Evolutionary conservation across 2,329 filamentous ascomycete genomes (phyloP).

Genomic region (Chrysosphaeria jannelii): DNA sequence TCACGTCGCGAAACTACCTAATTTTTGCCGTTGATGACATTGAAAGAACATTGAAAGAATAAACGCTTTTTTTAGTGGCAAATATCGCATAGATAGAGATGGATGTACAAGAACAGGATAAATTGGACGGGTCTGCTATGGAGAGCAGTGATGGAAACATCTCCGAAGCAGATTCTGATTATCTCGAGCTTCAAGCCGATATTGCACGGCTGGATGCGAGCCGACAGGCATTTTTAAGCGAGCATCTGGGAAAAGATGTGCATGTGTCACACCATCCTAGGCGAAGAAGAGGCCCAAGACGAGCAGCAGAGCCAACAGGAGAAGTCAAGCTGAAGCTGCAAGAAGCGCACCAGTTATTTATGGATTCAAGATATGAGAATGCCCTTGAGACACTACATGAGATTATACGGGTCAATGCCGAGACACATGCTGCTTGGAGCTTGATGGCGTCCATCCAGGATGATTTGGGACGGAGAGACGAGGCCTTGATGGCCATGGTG

Average conservation of each 20-base stretch:
- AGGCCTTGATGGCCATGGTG: slow-evolving; percentile 26
- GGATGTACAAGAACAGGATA: no score
- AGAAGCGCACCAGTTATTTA: slow-evolving; percentile 35
- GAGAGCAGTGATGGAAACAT: no score
- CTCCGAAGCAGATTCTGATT: slow-evolving; percentile 13
- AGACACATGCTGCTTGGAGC: slow-evolving; percentile 34
- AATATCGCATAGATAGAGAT: no score
- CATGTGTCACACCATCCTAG: slow-evolving; percentile 1
- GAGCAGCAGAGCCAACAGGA: slow-evolving; percentile 34
- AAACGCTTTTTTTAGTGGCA: no score
- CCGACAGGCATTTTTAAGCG: slow-evolving; percentile 9
- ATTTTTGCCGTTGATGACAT: no score
- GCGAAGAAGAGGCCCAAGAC: slow-evolving; percentile 17
- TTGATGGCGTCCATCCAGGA: slow-evolving; percentile 28
- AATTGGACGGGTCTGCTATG: no score
- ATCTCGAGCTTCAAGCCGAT: slow-evolving; percentile 11
- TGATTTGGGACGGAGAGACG: slow-evolving; percentile 24
- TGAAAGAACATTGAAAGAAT: no score
- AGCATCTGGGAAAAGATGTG: slow-evolving; percentile 7
- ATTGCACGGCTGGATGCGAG: slow-evolving; percentile 11
- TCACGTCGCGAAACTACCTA: no score
- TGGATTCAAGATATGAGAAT: slow-evolving; percentile 26
- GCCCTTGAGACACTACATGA: slow-evolving; percentile 28
- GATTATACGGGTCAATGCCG: slow-evolving; percentile 36
- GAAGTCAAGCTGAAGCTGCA: slow-evolving; percentile 40